A percentile compares a stretch with the other conserved stretches of the same genome.
These are phyloP conservation scores for Tetragonia tetragonoides DNA, from an alignment of 148 eudicot species.

Conservation along the genomic window DNA sequence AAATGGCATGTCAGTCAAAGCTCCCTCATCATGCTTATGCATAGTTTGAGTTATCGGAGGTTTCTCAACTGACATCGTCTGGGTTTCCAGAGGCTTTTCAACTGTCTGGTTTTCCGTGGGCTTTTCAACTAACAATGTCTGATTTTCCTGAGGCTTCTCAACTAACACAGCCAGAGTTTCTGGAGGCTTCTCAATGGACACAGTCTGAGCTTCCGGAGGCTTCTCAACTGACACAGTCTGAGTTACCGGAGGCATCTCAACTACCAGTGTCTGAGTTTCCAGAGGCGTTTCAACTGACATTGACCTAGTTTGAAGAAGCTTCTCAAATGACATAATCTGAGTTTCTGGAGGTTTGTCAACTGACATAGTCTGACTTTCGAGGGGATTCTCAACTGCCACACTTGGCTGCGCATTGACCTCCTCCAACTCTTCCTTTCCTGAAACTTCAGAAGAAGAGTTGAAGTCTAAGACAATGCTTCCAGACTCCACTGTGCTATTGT, in stretches of 20 bases:
- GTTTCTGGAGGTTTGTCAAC: constrained; percentile 28
- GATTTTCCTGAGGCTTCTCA: neutral
- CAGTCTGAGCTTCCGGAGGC: neutral
- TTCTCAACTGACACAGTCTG: neutral
- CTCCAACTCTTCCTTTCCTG: constrained; percentile 25
- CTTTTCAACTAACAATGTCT: neutral
- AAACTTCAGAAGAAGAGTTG: constrained; percentile 31
- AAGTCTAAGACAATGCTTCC: constrained; percentile 59
- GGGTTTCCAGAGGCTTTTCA: neutral
- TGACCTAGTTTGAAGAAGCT: too few relatives aligned
- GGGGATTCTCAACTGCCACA: constrained; percentile 16
- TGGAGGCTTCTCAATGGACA: constrained; percentile 30
- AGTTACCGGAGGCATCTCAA: neutral
- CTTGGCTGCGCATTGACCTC: constrained; percentile 24
- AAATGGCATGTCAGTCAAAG: constrained; percentile 33
- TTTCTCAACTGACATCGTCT: constrained; percentile 25
- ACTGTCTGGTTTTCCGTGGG: too few relatives aligned
- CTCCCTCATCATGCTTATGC: neutral
- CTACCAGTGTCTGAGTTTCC: neutral
- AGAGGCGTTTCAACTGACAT: too few relatives aligned
- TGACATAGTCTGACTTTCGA: neutral
- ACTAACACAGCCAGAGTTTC: neutral
- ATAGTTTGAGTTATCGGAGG: constrained; percentile 18
- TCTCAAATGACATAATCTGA: neutral
- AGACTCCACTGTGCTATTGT: constrained; percentile 53